Evolutionary conservation across 2,329 filamentous ascomycete species (phyloP), one percentile per base, ranked within the genome.

Genomic region (Xylaria sp.): DNA sequence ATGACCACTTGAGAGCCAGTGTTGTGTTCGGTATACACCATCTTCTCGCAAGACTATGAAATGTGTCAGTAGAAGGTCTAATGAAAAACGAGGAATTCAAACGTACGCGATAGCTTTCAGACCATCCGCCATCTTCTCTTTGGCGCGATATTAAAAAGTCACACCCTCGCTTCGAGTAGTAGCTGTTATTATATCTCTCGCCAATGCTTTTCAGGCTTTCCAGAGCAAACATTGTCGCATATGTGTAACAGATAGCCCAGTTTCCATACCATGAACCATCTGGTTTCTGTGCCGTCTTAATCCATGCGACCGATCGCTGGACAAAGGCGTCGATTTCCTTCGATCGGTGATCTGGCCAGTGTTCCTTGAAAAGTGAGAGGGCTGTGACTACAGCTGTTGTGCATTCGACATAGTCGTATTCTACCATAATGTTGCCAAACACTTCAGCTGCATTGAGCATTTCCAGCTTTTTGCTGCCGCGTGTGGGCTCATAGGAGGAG

Each of bases 221-320:
- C 0, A 98, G 85, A 0, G 94, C 94, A 82, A 99, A 99, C 94
- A 98, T 97, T 72, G 90, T 92, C 0, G 94, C 96, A 78, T 99
- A 99, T 0, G 94, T 98, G 81, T 97, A 99, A 83, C 96, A 99
- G 76, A 99, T 97, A 62, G 93, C 96, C 96, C 96, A 99, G 78
- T 90, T 94, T 55, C 96, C 96, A 78, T 99, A 98, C 96, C 96
- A 99, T 69, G 91, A 92, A n/a, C 96, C 96, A 74, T 98, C 94
- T 0, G 86, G 80, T 1, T 88, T 85, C 81, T 98, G 96, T 2
- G 90, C 88, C 1, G 86, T 86, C 77, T 94, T 92, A 81, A 99
- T 97, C 84, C 94, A 98, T 59, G 85, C 83, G 0, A 97, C 89
- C 0, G 94, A 94, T 46, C 90, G 87, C 23, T 84, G 83, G 73